Evolutionary conservation across 805 yeast genomes (phyloP), one percentile per base, ranked within the genome.

Genomic region (Saccharomycopsis capsularis): DNA sequence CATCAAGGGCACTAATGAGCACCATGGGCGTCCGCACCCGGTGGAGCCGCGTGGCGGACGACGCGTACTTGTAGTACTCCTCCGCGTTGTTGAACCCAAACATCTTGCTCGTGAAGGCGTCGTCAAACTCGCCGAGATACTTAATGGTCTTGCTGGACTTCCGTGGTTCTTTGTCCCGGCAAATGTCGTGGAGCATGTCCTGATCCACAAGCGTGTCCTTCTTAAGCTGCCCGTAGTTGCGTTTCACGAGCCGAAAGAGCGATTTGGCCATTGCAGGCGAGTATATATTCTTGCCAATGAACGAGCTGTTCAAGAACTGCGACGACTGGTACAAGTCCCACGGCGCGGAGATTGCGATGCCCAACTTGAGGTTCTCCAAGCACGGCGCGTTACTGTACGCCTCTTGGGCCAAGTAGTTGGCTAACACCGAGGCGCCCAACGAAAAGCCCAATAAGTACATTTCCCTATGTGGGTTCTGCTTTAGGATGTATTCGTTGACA

Each of bases 371-470:
- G 21, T 50, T 50, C 11, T 42, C 29, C 39, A 52, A 37, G 34
- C 79, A 60, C 16, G 66, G 65, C 5, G 63, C 51, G n/a, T 68
- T 59, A 1, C 66, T 72, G 9, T 75, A 77, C 4, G 48, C 30
- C 55, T 79, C 80, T 58, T 78, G 82, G 7, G 89, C 91, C 19
- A 86, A 60, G 62, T 80, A 86, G 60, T 86, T 87, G 25, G 84
- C 73, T 52, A 85, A 67, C 29, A 86, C 72, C 2, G 81, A 73
- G 0, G 84, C 90, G 2, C 95, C 95, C 47, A 86, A 72, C n/a
- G 90, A 82, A 59, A 81, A 82, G 2, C 95, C 95, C n/a, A 77
- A 78, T 29, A 81, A 73, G 59, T 75, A 81, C 50, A 84, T 76
- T n/a, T 86, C 76, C 46, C 81, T 66, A 45, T 71, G 65, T 1